Base-by-base conservation (phyloP, 2,329 filamentous ascomycete genomes). In the Metarhizium sp. region DNA sequence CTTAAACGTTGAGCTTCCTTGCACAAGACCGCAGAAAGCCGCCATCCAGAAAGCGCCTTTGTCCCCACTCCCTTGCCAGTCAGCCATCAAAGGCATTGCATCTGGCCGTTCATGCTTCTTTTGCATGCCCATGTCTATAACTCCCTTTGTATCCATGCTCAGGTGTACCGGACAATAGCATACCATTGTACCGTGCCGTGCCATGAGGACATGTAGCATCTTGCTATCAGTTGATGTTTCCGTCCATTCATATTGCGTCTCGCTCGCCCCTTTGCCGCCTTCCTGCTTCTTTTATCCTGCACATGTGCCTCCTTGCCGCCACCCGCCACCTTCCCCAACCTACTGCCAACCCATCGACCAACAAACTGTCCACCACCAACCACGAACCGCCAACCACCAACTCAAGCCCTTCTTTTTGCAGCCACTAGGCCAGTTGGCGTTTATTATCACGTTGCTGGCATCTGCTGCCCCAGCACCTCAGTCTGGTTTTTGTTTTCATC, bases 291-390 rank as follows among this genome's bases (percentile, higher is more conserved):
- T 46, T 25, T 50, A 47, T 45, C 16, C 50, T 34, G 32, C 32
- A 8, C 32, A 7, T 8, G 32, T 34, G 7, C 54, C 54, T 56
- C 54, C 54, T 56, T 52, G 40, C 54, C 50, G 34, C 50, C 51
- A 52, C 38, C 54, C 32, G 32, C 6, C 32, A 3, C 32, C 32
- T 7, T 6, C 25, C 10, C 32, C 32, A 34, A 34, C 32, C 32
- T 34, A 2, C 10, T 34, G 32, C 32, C 32, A 34, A 34, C 32
- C 6, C 25, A 25, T 25, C 25, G 25, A 25, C 25, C 25, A 25
- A 25, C 25, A 25, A 25, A 25, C 25, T 25, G 25, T 25, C 3
- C 25, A 25, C 25, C 1, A 25, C 25, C 25, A 25, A 25, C 25
- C 25, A 25, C 25, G 25, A 25, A 25, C 25, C 25, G 25, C 25